Evolutionary conservation across 306 rosid genomes (phyloP).

Genomic region (Citrullus colocynthis): DNA sequence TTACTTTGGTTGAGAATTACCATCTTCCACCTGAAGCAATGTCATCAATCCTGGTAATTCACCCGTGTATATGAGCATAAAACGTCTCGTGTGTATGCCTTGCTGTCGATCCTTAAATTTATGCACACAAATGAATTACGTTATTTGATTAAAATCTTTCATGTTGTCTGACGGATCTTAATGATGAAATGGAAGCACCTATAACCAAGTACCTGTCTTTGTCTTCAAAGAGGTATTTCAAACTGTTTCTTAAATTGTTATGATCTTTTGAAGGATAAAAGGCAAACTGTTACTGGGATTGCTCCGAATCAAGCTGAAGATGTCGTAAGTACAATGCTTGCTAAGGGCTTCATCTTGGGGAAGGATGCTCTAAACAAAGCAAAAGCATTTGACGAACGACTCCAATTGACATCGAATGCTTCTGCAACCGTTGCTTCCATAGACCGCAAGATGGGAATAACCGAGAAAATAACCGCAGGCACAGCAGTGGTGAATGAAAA

Average conservation of each 20-base stretch:
- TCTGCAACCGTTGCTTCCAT: conserved; percentile 57
- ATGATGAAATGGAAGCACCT: background rate
- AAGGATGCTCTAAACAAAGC: conserved; percentile 66
- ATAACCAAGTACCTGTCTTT: background rate
- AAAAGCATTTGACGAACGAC: conserved; percentile 57
- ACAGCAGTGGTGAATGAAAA: conserved; percentile 44
- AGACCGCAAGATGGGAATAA: conserved; percentile 50
- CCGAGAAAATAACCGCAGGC: conserved; percentile 42
- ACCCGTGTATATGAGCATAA: background rate
- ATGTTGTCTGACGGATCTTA: background rate
- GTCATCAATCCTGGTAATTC: conserved; percentile 40
- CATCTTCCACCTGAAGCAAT: conserved; percentile 65
- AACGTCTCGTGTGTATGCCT: background rate
- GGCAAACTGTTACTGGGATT: conserved; percentile 15
- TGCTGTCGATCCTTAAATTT: background rate
- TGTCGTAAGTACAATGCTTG: conserved; percentile 68
- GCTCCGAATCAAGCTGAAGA: conserved; percentile 60
- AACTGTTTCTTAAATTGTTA: background rate
- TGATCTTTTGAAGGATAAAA: conserved; percentile 27
- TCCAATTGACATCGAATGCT: conserved; percentile 49
- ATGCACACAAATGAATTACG: background rate
- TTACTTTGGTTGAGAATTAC: conserved; percentile 53
- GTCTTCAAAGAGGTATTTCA: background rate
- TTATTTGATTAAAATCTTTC: background rate
- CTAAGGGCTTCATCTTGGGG: conserved; percentile 64